Percentiles rank a stretch among this genome's conserved stretches.
Evolutionary conservation across 1,284 basidiomycete genomes (phyloP).

Genomic region (Neonothopanus nambi): DNA sequence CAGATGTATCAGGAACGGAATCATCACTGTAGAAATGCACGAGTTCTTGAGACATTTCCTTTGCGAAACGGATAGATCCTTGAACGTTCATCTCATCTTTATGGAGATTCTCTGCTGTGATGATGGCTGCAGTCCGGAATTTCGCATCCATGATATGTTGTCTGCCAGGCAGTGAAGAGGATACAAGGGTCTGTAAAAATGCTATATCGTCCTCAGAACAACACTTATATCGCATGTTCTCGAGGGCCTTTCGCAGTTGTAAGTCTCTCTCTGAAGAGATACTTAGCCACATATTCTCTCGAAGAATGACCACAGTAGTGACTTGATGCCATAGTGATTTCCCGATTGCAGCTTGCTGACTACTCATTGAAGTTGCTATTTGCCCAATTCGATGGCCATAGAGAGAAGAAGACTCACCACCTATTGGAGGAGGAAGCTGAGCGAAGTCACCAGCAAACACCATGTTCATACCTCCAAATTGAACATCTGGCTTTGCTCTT

Average conservation of each 20-base stretch:
- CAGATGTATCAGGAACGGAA: neutral
- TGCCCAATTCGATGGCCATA: neutral
- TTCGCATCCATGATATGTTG: constrained; percentile 17
- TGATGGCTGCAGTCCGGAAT: constrained; percentile 33
- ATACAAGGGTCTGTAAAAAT: constrained; percentile 27
- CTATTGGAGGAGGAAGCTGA: constrained; percentile 14
- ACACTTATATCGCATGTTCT: constrained; percentile 34
- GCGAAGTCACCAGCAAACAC: constrained; percentile 23
- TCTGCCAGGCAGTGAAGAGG: constrained; percentile 2
- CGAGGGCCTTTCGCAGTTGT: constrained; percentile 27
- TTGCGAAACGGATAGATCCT: constrained; percentile 28
- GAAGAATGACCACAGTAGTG: constrained; percentile 31
- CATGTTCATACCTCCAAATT: too few species aligned
- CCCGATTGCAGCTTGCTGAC: constrained; percentile 8
- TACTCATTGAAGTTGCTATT: too few species aligned
- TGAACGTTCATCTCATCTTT: constrained; percentile 34
- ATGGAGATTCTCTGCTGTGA: constrained; percentile 31
- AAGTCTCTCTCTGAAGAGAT: constrained; percentile 21
- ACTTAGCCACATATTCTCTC: constrained; percentile 35
- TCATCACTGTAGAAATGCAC: constrained; percentile 16
- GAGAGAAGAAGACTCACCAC: constrained; percentile 8
- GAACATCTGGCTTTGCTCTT: neutral
- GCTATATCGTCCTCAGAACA: constrained; percentile 35
- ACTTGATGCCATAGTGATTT: constrained; percentile 17
- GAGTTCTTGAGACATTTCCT: constrained; percentile 26